phyloP scores from a whole-genome alignment of 495 filamentous ascomycete species.

The Parathielavia hyrcaniae region DNA sequence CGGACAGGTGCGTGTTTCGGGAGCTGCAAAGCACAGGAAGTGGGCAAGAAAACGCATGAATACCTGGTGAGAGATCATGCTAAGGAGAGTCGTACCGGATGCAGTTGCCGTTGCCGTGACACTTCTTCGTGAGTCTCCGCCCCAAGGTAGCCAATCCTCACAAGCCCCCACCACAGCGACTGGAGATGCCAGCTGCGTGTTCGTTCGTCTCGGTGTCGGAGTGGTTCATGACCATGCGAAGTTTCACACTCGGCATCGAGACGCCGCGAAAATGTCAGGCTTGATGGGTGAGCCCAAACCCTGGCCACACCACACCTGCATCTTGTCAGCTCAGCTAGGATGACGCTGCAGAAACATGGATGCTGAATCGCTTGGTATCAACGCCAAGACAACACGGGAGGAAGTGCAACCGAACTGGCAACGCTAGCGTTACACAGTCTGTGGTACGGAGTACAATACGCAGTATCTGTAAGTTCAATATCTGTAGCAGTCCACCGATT shows the following conservation, averaged over 20 bases:
- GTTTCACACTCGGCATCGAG: not conserved
- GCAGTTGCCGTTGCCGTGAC: slow-evolving; percentile 1
- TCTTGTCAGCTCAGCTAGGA: slow-evolving; percentile 17
- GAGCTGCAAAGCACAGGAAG: slow-evolving; percentile 1
- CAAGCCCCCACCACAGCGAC: not conserved
- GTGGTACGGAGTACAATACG: no score
- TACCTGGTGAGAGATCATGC: not conserved
- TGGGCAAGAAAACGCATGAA: slow-evolving; percentile 1
- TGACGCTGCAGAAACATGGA: slow-evolving; percentile 20
- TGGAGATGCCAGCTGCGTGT: not conserved
- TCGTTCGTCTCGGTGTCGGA: not conserved
- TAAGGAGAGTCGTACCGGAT: slow-evolving; percentile 1
- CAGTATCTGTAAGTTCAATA: no score
- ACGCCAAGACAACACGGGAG: slow-evolving; percentile 2
- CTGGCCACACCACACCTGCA: slow-evolving; percentile 3
- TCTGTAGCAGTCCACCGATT: slow-evolving; percentile 4
- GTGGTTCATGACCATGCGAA: slow-evolving; percentile 3
- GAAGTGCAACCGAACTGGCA: no score
- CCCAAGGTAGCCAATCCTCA: not conserved
- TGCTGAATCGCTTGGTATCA: not conserved
- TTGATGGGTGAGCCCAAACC: slow-evolving; percentile 5
- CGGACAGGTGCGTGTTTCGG: not conserved
- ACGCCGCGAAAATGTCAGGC: slow-evolving; percentile 1
- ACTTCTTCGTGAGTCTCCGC: slow-evolving; percentile 5
- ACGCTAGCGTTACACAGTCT: slow-evolving; percentile 8